phyloP scores from a whole-genome alignment of 371 early-diverging fungal genomes.

The Mortierella sp. region DNA sequence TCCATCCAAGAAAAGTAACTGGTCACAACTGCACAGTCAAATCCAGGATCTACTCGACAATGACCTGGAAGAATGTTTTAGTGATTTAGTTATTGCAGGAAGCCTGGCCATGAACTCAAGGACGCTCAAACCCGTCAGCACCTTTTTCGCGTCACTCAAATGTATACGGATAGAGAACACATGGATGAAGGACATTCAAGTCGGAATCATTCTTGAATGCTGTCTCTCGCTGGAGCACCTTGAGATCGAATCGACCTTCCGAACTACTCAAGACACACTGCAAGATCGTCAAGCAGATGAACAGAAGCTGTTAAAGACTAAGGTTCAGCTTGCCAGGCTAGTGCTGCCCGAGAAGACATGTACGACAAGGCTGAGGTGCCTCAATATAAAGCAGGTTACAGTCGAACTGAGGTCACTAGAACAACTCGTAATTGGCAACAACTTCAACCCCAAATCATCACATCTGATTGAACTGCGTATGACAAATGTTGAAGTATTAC shows the following conservation, averaged over 20 bases:
- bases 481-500: conserved; percentile 2
- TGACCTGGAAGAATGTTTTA: conserved; percentile 11
- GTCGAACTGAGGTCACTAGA: conserved; percentile 10
- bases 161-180: conserved; percentile 18
- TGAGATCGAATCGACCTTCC: conserved; percentile 19
- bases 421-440: conserved; percentile 3
- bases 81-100: conserved; percentile 4
- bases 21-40: conserved; percentile 4
- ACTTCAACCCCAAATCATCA: neutral
- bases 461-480: conserved; percentile 12
- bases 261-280: neutral
- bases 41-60: neutral
- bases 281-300: neutral
- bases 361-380: conserved; percentile 5
- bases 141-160: neutral
- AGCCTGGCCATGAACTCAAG: neutral
- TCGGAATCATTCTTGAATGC: conserved; percentile 3
- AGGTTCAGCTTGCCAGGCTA: conserved; percentile 1
- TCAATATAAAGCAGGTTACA: conserved; percentile 4
- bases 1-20: conserved; percentile 3
- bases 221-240: conserved; percentile 8
- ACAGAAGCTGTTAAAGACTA: neutral
- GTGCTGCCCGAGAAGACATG: neutral
- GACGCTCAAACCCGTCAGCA: conserved; percentile 1
- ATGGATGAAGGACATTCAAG: conserved; percentile 19